Conservation (phyloP, 345 rosid species). For the Ceriops decandra region DNA sequence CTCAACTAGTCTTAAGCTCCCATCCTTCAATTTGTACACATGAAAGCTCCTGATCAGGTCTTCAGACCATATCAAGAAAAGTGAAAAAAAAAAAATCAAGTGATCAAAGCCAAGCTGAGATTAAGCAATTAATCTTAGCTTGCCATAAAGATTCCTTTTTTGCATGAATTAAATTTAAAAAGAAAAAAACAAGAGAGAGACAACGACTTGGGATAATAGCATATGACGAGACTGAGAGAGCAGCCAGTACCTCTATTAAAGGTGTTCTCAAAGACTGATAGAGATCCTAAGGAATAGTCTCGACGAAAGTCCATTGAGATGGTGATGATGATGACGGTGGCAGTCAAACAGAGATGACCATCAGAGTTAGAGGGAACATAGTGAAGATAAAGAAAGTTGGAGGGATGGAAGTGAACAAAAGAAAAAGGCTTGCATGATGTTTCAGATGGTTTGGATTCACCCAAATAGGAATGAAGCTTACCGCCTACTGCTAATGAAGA, state of each 20-base stretch:
- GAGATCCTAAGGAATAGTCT: too few species aligned
- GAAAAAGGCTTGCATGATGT: constrained; percentile 18
- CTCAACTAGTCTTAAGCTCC: constrained; percentile 23
- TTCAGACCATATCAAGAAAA: constrained; percentile 10
- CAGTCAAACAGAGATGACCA: too few species aligned
- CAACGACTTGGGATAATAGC: neutral
- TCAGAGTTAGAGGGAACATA: too few species aligned
- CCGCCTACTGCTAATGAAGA: too few species aligned
- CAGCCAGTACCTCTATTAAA: neutral
- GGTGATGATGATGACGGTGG: too few species aligned
- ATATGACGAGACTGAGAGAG: constrained; percentile 35
- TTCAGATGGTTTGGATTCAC: neutral
- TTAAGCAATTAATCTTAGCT: neutral
- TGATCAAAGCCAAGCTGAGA: too few species aligned
- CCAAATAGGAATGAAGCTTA: too few species aligned
- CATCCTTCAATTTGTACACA: constrained; percentile 31
- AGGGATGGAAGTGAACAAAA: too few species aligned
- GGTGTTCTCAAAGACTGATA: too few species aligned
- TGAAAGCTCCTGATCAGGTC: constrained; percentile 40
- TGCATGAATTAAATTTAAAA: neutral
- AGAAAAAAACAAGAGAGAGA: neutral
- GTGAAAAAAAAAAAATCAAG: neutral
- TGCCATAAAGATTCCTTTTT: neutral
- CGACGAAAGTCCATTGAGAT: too few species aligned
- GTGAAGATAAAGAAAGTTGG: too few species aligned